Percentiles rank a stretch among this genome's conserved stretches.
Conservation (phyloP, 2,329 filamentous ascomycete genomes). For the Diplodia scrobiculata region DNA sequence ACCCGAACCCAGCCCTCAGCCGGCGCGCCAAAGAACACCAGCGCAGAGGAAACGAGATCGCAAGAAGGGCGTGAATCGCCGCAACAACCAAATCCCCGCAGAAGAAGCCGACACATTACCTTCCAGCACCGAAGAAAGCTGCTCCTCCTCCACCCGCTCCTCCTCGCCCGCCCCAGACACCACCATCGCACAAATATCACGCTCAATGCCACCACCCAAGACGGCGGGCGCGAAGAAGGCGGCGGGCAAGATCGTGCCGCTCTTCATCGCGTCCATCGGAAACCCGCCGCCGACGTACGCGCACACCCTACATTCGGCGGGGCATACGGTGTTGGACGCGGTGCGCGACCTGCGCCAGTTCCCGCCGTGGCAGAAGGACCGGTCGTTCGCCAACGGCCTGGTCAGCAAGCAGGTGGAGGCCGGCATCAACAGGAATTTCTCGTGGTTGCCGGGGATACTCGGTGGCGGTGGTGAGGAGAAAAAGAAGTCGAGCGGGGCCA, state of each 20-base stretch:
- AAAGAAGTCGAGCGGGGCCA: neutral
- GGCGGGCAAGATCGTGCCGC: conserved; percentile 44
- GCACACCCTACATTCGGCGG: conserved; percentile 82
- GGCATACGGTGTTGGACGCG: conserved; percentile 72
- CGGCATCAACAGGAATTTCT: neutral
- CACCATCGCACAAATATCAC: neutral
- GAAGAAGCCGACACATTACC: neutral
- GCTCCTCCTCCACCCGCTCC: neutral
- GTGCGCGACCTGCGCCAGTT: conserved; percentile 44
- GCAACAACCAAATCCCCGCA: neutral
- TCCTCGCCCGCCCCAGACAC: neutral
- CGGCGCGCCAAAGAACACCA: neutral
- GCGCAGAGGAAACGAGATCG: neutral
- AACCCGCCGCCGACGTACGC: conserved; percentile 71
- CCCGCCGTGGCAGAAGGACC: conserved; percentile 39
- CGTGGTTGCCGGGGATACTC: neutral
- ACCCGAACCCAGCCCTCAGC: neutral
- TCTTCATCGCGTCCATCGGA: conserved; percentile 84
- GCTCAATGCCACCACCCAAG: conserved; percentile 8
- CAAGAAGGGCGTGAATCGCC: conserved; percentile 1
- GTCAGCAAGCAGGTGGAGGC: conserved; percentile 32
- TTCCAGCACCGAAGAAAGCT: neutral
- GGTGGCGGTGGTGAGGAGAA: neutral
- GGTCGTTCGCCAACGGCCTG: conserved; percentile 38
- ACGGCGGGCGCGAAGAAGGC: conserved; percentile 15